Base-by-base conservation (phyloP, 768 basidiomycete species). In the Pleurotus platypus region DNA sequence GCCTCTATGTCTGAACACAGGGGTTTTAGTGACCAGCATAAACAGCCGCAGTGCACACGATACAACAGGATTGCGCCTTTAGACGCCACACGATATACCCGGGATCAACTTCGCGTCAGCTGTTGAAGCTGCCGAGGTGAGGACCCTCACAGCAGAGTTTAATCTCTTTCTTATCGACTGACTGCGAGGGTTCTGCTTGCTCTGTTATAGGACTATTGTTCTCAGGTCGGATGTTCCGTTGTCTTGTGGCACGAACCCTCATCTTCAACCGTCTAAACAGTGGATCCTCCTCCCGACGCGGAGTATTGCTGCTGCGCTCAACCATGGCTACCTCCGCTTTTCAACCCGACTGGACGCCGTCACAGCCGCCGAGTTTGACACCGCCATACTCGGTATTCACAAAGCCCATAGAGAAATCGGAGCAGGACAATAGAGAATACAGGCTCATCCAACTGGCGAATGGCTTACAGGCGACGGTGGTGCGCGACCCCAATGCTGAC, bases 401-500 rank as follows among this genome's bases (percentile, higher is more conserved):
- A 13, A 81, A 77, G 55, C 70, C 79, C 6, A 80, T 95, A 58
- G 78, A 85, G 58, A 86, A 86, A 70, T 88, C 91, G 0, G 78
- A 79, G 51, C 82, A 87, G 63, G 93, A 96, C 67, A 85, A 90
- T 63, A 77, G 93, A 58, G 79, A 85, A 13, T 96, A 97, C 69
- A 76, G 88, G 49, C 68, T 94, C 47, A 89, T 99, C 60, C 78
- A 79, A 48, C 81, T 99, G 8, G 78, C 85, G 5, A 99, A 98
- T 66, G 94, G 90, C 3, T 73, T 99, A n/a, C 87, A 91, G 59
- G 94, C 87, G 0, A 82, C 89, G 61, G 71, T 99, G 22, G 79
- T 98, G 12, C 87, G 87, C 56, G 96, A 99, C 67, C 72, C 82
- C 0, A 86, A 84, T 60, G 85, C 95, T 4, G 97, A 99, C 74